These are phyloP conservation scores for Rutstroemia sp. DNA, from an alignment of 2,329 filamentous ascomycete genomes.

Conservation along the genomic window DNA sequence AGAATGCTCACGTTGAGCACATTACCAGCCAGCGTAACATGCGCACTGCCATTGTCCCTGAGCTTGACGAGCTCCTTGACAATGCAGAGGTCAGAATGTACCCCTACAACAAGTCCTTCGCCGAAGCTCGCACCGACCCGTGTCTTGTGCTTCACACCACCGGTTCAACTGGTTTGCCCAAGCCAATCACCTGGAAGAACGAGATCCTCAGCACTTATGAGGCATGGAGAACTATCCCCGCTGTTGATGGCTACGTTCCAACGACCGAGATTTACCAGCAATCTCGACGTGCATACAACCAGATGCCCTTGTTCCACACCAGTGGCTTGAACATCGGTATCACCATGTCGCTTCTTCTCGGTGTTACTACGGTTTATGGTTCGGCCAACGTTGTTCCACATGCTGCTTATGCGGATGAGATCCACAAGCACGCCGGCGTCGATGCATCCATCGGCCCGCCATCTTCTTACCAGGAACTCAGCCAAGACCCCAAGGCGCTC, in stretches of 20 bases:
- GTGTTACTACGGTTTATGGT: constrained; percentile 20
- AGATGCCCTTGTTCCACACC: constrained; percentile 19
- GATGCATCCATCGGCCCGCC: constrained; percentile 19
- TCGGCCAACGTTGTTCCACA: constrained; percentile 16
- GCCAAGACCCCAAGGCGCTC: constrained; percentile 14
- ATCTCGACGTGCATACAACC: constrained; percentile 15
- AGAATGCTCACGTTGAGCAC: constrained; percentile 13
- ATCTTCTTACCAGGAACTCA: constrained; percentile 18
- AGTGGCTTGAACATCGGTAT: constrained; percentile 20
- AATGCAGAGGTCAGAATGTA: constrained; percentile 15
- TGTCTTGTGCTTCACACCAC: constrained; percentile 37
- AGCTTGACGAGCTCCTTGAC: constrained; percentile 27
- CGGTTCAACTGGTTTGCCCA: constrained; percentile 36
- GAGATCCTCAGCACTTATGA: constrained; percentile 20
- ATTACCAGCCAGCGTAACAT: constrained; percentile 11
- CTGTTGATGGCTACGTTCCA: constrained; percentile 54
- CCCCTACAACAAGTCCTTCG: constrained; percentile 30
- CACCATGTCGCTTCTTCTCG: constrained; percentile 15
- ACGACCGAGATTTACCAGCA: constrained; percentile 54
- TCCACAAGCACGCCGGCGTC: constrained; percentile 20
- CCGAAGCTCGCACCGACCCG: constrained; percentile 31
- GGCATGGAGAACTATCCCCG: constrained; percentile 17
- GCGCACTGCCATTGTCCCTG: constrained; percentile 18
- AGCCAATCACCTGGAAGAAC: constrained; percentile 30
- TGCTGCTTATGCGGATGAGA: constrained; percentile 20